Evolutionary conservation across 208 protist species (phyloP).

Genomic region (Trypanosoma vivax): DNA sequence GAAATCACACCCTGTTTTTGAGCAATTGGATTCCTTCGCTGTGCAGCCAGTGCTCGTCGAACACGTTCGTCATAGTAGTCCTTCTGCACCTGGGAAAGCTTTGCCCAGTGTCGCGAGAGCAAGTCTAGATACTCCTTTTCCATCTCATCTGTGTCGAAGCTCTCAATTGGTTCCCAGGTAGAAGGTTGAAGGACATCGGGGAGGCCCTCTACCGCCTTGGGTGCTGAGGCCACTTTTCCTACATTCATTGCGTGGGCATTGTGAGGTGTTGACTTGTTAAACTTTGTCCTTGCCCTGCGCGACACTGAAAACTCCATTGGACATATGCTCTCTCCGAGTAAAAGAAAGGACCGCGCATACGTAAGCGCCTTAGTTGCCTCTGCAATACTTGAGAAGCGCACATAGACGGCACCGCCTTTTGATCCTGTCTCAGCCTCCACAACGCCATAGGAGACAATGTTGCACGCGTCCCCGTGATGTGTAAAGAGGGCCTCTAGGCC

Average conservation of each 20-base stretch:
- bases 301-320: constrained; percentile 23
- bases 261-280: neutral
- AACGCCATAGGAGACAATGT: constrained; percentile 9
- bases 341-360: constrained; percentile 34
- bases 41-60: constrained; percentile 31
- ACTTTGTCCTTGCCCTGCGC: constrained; percentile 4
- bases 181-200: constrained; percentile 29
- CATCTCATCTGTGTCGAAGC: constrained; percentile 35
- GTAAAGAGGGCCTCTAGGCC: constrained; percentile 14
- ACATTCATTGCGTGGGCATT: neutral
- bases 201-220: constrained; percentile 9
- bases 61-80: constrained; percentile 77
- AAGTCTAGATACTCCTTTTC: constrained; percentile 46
- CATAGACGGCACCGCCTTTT: constrained; percentile 10
- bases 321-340: constrained; percentile 19
- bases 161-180: constrained; percentile 37
- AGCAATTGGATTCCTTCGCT: constrained; percentile 7
- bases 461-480: constrained; percentile 10
- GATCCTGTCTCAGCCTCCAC: constrained; percentile 4
- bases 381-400: constrained; percentile 34
- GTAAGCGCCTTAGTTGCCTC: constrained; percentile 51
- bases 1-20: neutral
- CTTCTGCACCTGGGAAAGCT: constrained; percentile 58
- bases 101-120: constrained; percentile 61
- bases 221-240: neutral